Evolutionary conservation across 163 green algal species (phyloP), one percentile per base, ranked within the genome.

Genomic region (Scenedesmus sp.): DNA sequence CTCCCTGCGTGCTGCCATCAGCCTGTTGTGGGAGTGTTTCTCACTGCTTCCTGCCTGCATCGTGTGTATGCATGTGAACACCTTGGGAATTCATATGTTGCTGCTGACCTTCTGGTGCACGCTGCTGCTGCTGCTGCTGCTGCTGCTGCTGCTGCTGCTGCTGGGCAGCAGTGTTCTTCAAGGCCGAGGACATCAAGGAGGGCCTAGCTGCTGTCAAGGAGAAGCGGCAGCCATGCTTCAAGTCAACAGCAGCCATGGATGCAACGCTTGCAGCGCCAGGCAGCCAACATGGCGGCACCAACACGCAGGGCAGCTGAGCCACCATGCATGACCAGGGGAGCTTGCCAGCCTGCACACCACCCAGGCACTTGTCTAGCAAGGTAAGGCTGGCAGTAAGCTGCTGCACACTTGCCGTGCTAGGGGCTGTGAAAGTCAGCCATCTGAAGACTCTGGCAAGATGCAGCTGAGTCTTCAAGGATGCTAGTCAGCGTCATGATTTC

Each of bases 181-280:
- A 49, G 43, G 42, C 40, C 2, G 49, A 76, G 30, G 87, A 91
- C 81, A 83, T 87, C 40, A 82, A 83, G 78, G 87, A 91, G 20
- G 87, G 87, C 3, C 43, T 91, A 22, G 87, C 76, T 40, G 87
- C 87, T 46, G 78, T 87, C 20, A 85, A 51, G 56, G 56, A 87
- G 79, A 91, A 91, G 79, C 33, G 87, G 87, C 16, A 37, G 80
- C 79, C 87, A 13, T 44, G 43, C 16, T 91, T 91, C 33, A 89
- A 16, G 33, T 89, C 85, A 83, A 51, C 22, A 37, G 82, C 82
- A 87, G 82, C 82, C 10, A 37, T 79, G 12, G 82, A 87, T 6
- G 35, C 53, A 46, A 53, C 72, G 33, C 79, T 65, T 3, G 42
- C 78, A 61, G 30, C 42, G 42, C 16, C 42, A 30, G 79, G 79